Percentiles rank a stretch among this genome's conserved stretches.
These are phyloP conservation scores for Blyttiomyces sp. DNA, from an alignment of 371 early-diverging fungal species.

Conservation along the genomic window DNA sequence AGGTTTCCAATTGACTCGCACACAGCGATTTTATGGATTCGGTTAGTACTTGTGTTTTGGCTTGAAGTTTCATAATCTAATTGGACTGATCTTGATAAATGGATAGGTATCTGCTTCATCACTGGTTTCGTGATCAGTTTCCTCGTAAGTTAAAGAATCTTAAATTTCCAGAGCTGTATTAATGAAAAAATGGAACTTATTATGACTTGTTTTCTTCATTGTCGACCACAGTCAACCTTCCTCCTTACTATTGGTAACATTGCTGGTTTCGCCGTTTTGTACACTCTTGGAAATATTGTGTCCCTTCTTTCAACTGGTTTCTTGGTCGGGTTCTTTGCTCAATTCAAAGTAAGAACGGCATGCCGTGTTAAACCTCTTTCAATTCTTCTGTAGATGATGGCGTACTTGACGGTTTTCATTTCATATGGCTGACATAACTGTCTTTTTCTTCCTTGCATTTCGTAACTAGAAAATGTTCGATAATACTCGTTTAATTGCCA, in stretches of 20 bases:
- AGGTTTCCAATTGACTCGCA: conserved; percentile 66
- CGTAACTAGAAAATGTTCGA: conserved; percentile 46
- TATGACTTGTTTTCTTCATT: background rate
- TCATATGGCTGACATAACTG: background rate
- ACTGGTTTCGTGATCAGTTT: conserved; percentile 71
- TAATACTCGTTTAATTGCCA: conserved; percentile 60
- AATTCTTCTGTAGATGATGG: background rate
- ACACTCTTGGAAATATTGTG: conserved; percentile 85
- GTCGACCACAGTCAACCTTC: conserved; percentile 56
- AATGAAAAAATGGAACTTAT: too few relatives aligned
- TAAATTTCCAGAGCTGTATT: too few relatives aligned
- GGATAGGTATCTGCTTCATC: conserved; percentile 48
- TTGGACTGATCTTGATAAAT: background rate
- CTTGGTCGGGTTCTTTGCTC: conserved; percentile 78
- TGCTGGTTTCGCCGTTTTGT: conserved; percentile 79
- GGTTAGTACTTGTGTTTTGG: too few relatives aligned
- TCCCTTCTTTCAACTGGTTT: conserved; percentile 83
- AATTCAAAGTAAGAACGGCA: conserved; percentile 64
- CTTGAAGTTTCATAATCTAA: background rate
- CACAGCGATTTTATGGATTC: conserved; percentile 86
- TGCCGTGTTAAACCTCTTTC: too few relatives aligned
- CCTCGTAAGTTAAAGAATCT: conserved; percentile 63
- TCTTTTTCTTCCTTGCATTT: conserved; percentile 39
- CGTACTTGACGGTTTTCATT: background rate
- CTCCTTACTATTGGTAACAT: conserved; percentile 56